Base-by-base conservation (phyloP, 2,329 filamentous ascomycete genomes). In the Talaromyces atroroseus region DNA sequence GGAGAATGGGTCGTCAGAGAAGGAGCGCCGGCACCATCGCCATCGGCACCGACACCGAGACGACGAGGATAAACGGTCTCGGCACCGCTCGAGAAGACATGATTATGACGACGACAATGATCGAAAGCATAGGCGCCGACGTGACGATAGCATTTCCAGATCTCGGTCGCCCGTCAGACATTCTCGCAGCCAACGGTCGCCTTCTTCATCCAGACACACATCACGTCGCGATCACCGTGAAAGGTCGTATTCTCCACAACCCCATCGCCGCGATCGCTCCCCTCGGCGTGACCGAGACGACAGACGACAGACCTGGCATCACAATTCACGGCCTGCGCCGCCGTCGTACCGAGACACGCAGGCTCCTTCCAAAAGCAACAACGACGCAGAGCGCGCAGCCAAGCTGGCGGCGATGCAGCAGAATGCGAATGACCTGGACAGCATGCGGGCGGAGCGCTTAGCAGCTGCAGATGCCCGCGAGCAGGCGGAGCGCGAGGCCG, bases 331-430 rank as follows among this genome's bases (percentile, higher is more conserved):
- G 10, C 58, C 62, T 29, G 52, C 58, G 42, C 61, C 57, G 42
- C 61, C 49, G 21, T 40, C 55, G 5, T 34, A 38, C 24, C 57
- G 38, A 16, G 57, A 56, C n/a, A 12, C 32, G 21, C 44, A 36
- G 32, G 23, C 60, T n/a, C 51, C 61, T 49, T 42, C 53, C 50
- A 49, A 29, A 44, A 23, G 44, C 62, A 56, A 57, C 54, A 56
- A 57, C 54, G 53, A 80, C 20, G 80, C 82, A 21, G 84, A 87
- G 60, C 78, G 80, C n/a, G 83, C 84, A 12, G 80, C 81, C 21
- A 88, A 84, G 68, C 70, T 90, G 24, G 86, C 84, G 11, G 84
- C 83, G 2, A 90, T 90, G 87, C 87, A 89, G 68, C 78, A 81
- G 20, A 84, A 84, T 24, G 87, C 87, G 5, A 80, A 80, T 1